phyloP scores from a whole-genome alignment of 129 eudicot genomes.

The Dittrichia graveolens region DNA sequence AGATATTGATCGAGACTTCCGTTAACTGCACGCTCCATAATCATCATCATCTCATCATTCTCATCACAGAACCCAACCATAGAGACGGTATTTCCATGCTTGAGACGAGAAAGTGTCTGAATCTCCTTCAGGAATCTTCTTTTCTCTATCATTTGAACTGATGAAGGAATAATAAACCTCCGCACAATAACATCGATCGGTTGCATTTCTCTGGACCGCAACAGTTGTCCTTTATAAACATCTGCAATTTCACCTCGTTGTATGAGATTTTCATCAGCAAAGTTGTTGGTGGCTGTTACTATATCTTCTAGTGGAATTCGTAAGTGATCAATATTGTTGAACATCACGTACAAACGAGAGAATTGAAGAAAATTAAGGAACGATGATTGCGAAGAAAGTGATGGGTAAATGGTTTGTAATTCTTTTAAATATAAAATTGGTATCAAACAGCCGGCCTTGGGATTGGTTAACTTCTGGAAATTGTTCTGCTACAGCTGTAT shows the following conservation, averaged over 20 bases:
- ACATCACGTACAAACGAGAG: no score
- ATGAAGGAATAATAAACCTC: background rate
- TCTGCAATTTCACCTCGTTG: background rate
- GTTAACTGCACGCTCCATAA: background rate
- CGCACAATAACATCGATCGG: background rate
- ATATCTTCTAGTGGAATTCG: slow-evolving; percentile 4
- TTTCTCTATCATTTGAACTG: background rate
- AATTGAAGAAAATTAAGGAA: no score
- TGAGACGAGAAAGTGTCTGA: background rate
- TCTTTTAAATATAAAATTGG: no score
- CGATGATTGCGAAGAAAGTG: no score
- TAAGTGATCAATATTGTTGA: background rate
- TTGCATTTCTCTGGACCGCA: background rate
- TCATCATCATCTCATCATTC: background rate
- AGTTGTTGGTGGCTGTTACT: slow-evolving; percentile 3
- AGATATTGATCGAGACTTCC: slow-evolving; percentile 10
- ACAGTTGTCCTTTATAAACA: slow-evolving; percentile 9
- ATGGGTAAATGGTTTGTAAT: no score
- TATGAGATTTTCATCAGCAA: slow-evolving; percentile 8
- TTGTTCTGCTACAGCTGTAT: no score
- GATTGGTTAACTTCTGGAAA: no score
- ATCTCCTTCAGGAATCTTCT: background rate
- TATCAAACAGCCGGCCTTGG: no score
- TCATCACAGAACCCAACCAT: slow-evolving; percentile 7
- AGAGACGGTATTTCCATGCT: background rate